Evolutionary conservation across 1,139 yeast species (phyloP).

Genomic region (Ogataea hybrid): DNA sequence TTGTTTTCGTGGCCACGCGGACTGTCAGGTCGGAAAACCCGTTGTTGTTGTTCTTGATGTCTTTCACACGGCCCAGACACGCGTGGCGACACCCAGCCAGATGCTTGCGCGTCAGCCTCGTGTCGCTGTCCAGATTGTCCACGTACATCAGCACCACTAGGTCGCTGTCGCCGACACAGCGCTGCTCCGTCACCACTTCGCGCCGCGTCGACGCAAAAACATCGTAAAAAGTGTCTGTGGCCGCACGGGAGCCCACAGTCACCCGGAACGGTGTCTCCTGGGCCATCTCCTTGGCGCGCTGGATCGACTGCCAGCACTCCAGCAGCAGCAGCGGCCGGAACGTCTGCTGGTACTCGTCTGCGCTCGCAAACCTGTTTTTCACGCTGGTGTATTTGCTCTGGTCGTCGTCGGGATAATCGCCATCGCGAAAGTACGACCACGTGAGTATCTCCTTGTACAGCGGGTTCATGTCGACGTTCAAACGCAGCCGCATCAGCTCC

Average conservation of each 20-base stretch:
- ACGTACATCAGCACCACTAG: conserved; percentile 63
- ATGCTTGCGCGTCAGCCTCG: conserved; percentile 18
- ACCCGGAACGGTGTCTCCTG: conserved; percentile 66
- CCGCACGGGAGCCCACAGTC: conserved; percentile 73
- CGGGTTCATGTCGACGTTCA: conserved; percentile 76
- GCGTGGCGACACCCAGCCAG: conserved; percentile 27
- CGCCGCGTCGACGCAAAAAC: conserved; percentile 75
- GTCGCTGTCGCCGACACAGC: conserved; percentile 68
- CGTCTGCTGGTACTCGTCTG: conserved; percentile 60
- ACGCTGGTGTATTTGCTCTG: conserved; percentile 38
- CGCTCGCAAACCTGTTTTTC: conserved; percentile 48
- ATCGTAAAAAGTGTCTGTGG: conserved; percentile 86
- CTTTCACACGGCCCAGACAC: conserved; percentile 78
- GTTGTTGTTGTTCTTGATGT: conserved; percentile 61
- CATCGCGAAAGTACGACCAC: conserved; percentile 70
- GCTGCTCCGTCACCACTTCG: conserved; percentile 48
- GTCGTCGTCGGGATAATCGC: conserved; percentile 55
- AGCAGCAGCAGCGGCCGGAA: conserved; percentile 80
- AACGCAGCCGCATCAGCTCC: conserved; percentile 73
- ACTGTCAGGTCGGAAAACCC: conserved; percentile 73
- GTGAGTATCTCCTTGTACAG: conserved; percentile 65
- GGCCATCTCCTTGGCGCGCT: conserved; percentile 64
- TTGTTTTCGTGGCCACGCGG: conserved; percentile 50
- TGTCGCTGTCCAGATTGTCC: conserved; percentile 31
- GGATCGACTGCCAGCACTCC: conserved; percentile 94